phyloP scores from a whole-genome alignment of 2,329 filamentous ascomycete species.

The Davidsoniella australis region DNA sequence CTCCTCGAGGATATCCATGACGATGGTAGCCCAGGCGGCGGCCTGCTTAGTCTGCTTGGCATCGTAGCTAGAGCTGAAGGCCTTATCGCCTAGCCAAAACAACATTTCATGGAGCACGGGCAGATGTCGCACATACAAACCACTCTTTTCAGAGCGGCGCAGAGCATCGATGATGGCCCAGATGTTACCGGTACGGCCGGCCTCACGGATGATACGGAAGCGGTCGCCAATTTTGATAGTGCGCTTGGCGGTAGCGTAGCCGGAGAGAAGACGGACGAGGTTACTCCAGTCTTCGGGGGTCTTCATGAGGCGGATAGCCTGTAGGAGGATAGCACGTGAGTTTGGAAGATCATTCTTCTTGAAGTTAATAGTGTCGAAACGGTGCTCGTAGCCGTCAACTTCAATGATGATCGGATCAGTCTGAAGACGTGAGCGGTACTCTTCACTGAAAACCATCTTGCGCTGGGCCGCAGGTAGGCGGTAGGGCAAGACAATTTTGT shows the following conservation, averaged over 20 bases:
- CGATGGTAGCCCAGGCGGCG: constrained; percentile 27
- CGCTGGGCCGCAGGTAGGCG: constrained; percentile 38
- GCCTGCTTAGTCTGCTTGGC: constrained; percentile 24
- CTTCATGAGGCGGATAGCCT: constrained; percentile 29
- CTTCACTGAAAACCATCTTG: constrained; percentile 32
- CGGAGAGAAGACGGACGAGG: constrained; percentile 33
- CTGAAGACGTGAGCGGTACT: constrained; percentile 30
- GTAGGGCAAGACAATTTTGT: constrained; percentile 43
- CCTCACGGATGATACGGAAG: constrained; percentile 25
- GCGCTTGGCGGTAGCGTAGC: constrained; percentile 27
- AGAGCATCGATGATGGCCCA: constrained; percentile 33
- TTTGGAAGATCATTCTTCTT: constrained; percentile 25
- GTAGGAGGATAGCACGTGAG: constrained; percentile 22
- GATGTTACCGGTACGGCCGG: constrained; percentile 25
- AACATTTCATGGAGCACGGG: constrained; percentile 20
- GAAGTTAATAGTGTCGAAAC: constrained; percentile 31
- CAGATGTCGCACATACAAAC: constrained; percentile 24
- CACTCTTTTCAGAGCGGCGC: constrained; percentile 28
- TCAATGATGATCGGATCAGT: constrained; percentile 40
- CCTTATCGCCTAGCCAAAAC: constrained; percentile 25
- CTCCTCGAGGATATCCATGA: constrained; percentile 33
- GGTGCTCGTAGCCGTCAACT: constrained; percentile 37
- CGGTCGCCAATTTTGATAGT: constrained; percentile 21
- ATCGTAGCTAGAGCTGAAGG: constrained; percentile 22
- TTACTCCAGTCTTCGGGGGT: constrained; percentile 34